Conservation (phyloP, 257 asterid species). For the Cinchona pubescens region DNA sequence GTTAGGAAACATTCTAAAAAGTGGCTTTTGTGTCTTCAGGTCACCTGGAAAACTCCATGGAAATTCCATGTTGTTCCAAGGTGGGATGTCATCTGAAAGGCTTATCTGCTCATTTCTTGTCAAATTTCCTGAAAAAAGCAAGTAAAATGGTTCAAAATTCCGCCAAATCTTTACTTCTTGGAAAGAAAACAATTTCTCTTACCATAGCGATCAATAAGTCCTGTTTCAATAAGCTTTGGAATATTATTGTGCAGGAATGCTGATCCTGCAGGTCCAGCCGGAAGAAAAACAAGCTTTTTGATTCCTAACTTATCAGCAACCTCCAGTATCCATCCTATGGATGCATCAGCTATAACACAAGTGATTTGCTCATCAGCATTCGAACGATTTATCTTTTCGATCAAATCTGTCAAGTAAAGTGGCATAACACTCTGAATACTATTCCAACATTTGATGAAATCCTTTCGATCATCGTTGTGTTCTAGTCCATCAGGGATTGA, state of each 20-base stretch:
- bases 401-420: not conserved
- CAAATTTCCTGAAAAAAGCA: not conserved
- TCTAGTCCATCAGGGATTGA: slow-evolving; percentile 32
- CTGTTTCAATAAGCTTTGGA: slow-evolving; percentile 27
- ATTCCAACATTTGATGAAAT: slow-evolving; percentile 4
- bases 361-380: slow-evolving; percentile 27
- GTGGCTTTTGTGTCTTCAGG: not conserved
- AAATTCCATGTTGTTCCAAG: slow-evolving; percentile 7
- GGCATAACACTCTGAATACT: slow-evolving; percentile 19
- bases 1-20: not conserved
- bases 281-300: slow-evolving; percentile 22
- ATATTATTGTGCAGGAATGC: slow-evolving; percentile 16
- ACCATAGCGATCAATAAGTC: slow-evolving; percentile 24
- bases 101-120: not conserved
- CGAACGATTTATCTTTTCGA: slow-evolving; percentile 16
- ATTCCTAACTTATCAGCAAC: slow-evolving; percentile 27
- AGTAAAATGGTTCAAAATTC: not conserved
- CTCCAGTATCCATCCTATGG: slow-evolving; percentile 34
- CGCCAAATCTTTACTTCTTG: not conserved
- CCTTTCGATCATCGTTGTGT: slow-evolving; percentile 14
- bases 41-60: slow-evolving; percentile 8
- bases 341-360: slow-evolving; percentile 32
- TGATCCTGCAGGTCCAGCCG: slow-evolving; percentile 27
- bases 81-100: not conserved
- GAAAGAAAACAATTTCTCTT: not conserved